These are phyloP conservation scores for Sclerotinia sclerotiorum DNA, from an alignment of 2,329 filamentous ascomycete genomes.

Conservation along the genomic window DNA sequence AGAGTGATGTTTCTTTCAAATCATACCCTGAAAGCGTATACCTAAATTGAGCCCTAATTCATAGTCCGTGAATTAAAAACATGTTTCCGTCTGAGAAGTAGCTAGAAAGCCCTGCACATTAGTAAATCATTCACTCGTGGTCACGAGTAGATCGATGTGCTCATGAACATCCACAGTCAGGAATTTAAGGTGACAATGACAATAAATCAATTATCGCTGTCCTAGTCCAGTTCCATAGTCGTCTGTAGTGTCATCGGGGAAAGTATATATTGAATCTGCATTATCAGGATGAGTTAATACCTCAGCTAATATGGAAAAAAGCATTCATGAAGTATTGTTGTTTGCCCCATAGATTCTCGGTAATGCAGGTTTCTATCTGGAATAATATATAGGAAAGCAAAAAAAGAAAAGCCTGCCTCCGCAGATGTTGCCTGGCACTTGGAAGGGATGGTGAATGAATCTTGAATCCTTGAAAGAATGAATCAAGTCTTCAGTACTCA, in stretches of 20 bases:
- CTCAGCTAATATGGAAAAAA: too few species aligned
- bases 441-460: not conserved
- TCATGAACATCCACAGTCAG: not conserved
- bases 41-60: not conserved
- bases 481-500: not conserved
- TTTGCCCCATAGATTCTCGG: not conserved
- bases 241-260: not conserved
- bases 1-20: not conserved
- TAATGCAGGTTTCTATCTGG: not conserved
- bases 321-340: not conserved
- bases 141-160: not conserved
- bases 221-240: not conserved
- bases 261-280: not conserved
- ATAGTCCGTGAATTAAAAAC: not conserved
- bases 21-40: not conserved
- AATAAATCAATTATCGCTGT: too few species aligned
- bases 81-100: not conserved
- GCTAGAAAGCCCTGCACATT: not conserved
- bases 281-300: not conserved
- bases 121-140: not conserved
- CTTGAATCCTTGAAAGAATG: not conserved
- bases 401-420: not conserved
- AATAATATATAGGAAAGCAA: not conserved
- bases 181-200: not conserved
- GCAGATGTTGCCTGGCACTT: not conserved